phyloP scores from a whole-genome alignment of 805 yeast species.

The Yarrowia porcina region DNA sequence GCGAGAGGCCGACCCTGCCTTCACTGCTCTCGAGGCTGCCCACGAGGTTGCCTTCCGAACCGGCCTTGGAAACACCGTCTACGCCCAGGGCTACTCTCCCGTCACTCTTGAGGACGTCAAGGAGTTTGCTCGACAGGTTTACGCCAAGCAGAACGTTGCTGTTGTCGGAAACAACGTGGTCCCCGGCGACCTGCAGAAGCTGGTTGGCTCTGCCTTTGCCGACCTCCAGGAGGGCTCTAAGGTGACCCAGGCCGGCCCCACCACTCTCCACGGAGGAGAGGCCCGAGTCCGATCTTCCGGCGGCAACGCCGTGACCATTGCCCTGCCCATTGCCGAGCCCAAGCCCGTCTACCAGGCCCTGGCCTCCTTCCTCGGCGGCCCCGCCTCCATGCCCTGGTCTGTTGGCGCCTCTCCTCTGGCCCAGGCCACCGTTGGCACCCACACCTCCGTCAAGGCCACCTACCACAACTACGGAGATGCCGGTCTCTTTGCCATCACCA shows the following conservation, averaged over 20 bases:
- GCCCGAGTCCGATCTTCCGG: conserved; percentile 59
- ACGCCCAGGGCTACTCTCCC: conserved; percentile 62
- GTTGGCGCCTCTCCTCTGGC: conserved; percentile 51
- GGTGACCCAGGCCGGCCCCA: conserved; percentile 42
- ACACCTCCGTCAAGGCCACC: conserved; percentile 49
- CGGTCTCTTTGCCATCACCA: conserved; percentile 71
- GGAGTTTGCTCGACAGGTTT: conserved; percentile 62
- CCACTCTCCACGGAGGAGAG: conserved; percentile 58
- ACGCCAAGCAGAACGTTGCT: conserved; percentile 66
- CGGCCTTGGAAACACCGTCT: conserved; percentile 83
- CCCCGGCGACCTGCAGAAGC: conserved; percentile 63
- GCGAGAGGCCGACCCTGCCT: conserved; percentile 48
- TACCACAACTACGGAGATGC: conserved; percentile 70
- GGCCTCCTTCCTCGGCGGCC: conserved; percentile 59
- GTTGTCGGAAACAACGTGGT: conserved; percentile 71
- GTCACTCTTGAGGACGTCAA: conserved; percentile 63
- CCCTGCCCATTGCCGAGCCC: conserved; percentile 61
- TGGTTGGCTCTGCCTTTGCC: conserved; percentile 55
- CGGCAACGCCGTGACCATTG: conserved; percentile 70
- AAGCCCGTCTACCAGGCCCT: conserved; percentile 68
- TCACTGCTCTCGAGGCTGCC: conserved; percentile 70
- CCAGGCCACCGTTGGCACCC: conserved; percentile 40
- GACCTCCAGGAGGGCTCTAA: conserved; percentile 61
- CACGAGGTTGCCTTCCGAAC: conserved; percentile 78
- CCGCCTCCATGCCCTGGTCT: conserved; percentile 53